Percentiles rank a stretch among this genome's conserved stretches.
Conservation (phyloP, 202 grass and related monocot genomes). For the Panicum hallii region DNA sequence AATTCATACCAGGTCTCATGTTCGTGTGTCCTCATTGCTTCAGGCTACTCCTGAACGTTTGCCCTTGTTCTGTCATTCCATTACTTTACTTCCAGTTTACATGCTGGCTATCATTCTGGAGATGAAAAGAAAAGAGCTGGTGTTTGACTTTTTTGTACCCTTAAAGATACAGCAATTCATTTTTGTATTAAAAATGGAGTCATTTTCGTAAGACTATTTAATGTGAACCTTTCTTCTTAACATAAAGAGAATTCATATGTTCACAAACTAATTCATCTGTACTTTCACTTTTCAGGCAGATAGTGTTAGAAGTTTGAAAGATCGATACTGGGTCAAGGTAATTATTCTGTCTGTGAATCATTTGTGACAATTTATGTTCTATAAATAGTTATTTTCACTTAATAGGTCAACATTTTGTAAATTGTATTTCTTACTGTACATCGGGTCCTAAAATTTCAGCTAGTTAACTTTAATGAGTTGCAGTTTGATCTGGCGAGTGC, state of each 20-base stretch:
- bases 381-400: not conserved
- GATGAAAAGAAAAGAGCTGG: not conserved
- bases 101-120: slow-evolving; percentile 20
- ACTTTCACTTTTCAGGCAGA: slow-evolving; percentile 66
- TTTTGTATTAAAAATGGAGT: not conserved
- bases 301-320: slow-evolving; percentile 65
- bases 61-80: not conserved
- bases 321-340: slow-evolving; percentile 98
- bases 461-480: not conserved
- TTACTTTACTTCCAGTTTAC: not conserved
- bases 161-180: not conserved
- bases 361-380: slow-evolving; percentile 14
- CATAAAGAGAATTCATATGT: not conserved
- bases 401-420: not conserved
- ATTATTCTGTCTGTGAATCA: slow-evolving; percentile 39
- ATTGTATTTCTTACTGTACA: not conserved
- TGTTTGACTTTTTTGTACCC: not conserved
- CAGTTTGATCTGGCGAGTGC: slow-evolving; percentile 7
- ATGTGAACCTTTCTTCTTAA: not conserved
- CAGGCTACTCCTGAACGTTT: not conserved
- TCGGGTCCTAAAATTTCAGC: not conserved
- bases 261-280: slow-evolving; percentile 4
- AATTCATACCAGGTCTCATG: not conserved
- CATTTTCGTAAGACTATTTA: not conserved
- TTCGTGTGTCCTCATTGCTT: not conserved